phyloP scores from a whole-genome alignment of 2,329 filamentous ascomycete species.

The Alternaria sp. region DNA sequence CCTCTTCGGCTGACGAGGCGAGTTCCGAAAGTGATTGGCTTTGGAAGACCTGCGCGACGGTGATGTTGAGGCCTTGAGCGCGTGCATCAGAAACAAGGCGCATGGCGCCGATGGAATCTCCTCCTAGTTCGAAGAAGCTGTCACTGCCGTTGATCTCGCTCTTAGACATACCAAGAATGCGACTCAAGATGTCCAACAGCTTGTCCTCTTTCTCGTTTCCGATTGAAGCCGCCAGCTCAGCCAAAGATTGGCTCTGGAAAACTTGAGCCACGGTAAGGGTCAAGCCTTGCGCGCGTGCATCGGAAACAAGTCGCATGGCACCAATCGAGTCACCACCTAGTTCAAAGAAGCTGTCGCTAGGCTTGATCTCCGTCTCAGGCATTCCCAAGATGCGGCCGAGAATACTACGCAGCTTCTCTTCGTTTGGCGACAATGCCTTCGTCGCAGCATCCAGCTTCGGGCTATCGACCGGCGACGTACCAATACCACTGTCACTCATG shows the following conservation, averaged over 20 bases:
- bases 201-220: slow-evolving; percentile 43
- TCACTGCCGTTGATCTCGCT: slow-evolving; percentile 50
- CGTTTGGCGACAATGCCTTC: slow-evolving; percentile 33
- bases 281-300: slow-evolving; percentile 47
- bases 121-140: slow-evolving; percentile 59
- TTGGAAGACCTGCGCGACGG: slow-evolving; percentile 57
- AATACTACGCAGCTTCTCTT: slow-evolving; percentile 35
- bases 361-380: slow-evolving; percentile 46
- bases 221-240: slow-evolving; percentile 64
- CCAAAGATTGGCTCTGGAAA: slow-evolving; percentile 54
- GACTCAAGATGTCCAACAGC: slow-evolving; percentile 37
- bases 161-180: slow-evolving; percentile 41
- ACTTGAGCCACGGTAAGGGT: slow-evolving; percentile 55
- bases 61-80: slow-evolving; percentile 48
- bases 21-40: slow-evolving; percentile 52
- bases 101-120: slow-evolving; percentile 59
- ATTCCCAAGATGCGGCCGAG: slow-evolving; percentile 43
- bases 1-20: slow-evolving; percentile 44
- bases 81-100: slow-evolving; percentile 54
- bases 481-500: slow-evolving; percentile 33
- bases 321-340: slow-evolving; percentile 58
- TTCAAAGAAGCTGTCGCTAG: slow-evolving; percentile 55
- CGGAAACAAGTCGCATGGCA: slow-evolving; percentile 57
- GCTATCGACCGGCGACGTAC: slow-evolving; percentile 22
- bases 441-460: slow-evolving; percentile 1